Conservation (phyloP, 1,284 basidiomycete species). For the Cystobasidium sp. region DNA sequence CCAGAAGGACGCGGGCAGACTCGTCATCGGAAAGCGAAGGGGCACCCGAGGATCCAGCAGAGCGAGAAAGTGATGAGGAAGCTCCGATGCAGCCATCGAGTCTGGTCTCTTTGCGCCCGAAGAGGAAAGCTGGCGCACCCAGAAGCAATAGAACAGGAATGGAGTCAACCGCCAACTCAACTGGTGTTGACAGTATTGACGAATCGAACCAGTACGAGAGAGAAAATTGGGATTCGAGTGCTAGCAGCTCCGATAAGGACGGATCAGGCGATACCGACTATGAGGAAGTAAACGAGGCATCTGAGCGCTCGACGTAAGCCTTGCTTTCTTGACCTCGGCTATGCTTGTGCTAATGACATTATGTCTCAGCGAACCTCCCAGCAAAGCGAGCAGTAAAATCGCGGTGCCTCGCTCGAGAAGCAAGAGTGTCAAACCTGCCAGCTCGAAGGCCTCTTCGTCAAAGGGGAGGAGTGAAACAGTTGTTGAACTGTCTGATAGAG, state of each 20-base stretch:
- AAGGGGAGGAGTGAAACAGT: background rate
- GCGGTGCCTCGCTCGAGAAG: background rate
- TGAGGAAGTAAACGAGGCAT: slow-evolving; percentile 2
- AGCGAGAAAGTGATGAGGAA: too few species aligned
- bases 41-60: too few species aligned
- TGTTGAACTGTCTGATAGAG: background rate
- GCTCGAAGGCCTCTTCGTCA: background rate
- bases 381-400: background rate
- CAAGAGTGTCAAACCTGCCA: too few species aligned
- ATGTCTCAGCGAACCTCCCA: background rate
- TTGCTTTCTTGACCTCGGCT: too few species aligned
- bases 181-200: background rate
- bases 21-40: too few species aligned
- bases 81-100: too few species aligned
- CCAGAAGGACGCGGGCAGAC: too few species aligned
- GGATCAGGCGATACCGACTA: background rate
- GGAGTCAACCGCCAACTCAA: too few species aligned
- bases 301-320: background rate
- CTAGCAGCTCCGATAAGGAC: background rate
- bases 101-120: background rate
- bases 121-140: background rate
- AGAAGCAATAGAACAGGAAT: background rate
- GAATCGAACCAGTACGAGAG: background rate
- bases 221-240: slow-evolving; percentile 15
- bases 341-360: background rate